Percentiles rank a stretch among this genome's conserved stretches.
Conservation (phyloP, 2,329 filamentous ascomycete species). For the Fusarium pininemorale region DNA sequence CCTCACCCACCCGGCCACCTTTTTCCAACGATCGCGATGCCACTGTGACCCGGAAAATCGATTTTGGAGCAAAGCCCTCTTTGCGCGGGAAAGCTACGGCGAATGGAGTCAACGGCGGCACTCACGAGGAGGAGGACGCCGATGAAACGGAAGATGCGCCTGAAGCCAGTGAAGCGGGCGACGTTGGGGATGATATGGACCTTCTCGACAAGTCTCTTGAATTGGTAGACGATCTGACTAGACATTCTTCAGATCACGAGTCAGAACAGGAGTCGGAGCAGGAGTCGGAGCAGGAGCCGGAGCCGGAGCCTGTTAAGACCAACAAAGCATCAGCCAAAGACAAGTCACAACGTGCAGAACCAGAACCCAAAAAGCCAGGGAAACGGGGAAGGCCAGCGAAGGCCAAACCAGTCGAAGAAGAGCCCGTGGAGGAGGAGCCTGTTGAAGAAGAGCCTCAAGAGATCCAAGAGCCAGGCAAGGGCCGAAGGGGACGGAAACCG, state of each 20-base stretch:
- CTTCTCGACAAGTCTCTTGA: conserved; percentile 55
- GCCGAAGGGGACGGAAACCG: conserved; percentile 25
- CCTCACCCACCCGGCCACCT: conserved; percentile 58
- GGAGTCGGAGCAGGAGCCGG: background rate
- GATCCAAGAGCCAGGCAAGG: background rate
- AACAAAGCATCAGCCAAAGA: conserved; percentile 10
- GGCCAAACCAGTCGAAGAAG: conserved; percentile 16
- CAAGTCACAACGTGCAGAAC: background rate
- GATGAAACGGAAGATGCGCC: conserved; percentile 41
- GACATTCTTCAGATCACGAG: conserved; percentile 29
- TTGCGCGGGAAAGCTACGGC: conserved; percentile 26
- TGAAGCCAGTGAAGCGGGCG: conserved; percentile 11
- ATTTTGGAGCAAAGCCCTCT: conserved; percentile 53
- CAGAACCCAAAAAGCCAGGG: conserved; percentile 6
- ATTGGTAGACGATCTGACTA: conserved; percentile 50
- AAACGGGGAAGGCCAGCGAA: conserved; percentile 39
- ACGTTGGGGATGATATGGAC: conserved; percentile 33
- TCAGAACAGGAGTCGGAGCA: conserved; percentile 13
- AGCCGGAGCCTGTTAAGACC: background rate
- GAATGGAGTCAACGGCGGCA: conserved; percentile 45
- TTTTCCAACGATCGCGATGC: conserved; percentile 46
- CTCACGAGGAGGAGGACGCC: conserved; percentile 43
- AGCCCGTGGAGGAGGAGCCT: conserved; percentile 15
- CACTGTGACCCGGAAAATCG: conserved; percentile 62
- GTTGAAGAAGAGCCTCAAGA: conserved; percentile 11